Conservation (phyloP, 306 rosid genomes). For the Acacia crassicarpa region DNA sequence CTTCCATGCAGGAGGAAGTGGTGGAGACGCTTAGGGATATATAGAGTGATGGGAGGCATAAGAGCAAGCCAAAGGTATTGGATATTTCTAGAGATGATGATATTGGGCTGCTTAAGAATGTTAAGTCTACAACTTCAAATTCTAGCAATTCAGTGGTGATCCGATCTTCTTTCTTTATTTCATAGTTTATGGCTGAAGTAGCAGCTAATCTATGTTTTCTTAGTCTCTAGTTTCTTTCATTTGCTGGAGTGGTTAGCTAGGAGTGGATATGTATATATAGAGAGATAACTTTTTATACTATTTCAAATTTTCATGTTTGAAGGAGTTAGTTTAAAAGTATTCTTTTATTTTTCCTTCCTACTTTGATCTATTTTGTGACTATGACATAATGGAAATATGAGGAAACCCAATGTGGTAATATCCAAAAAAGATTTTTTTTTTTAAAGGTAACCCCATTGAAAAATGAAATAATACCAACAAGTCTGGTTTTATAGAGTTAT, state of each 20-base stretch:
- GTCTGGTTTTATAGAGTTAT: not conserved
- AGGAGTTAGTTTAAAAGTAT: not conserved
- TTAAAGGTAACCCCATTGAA: not conserved
- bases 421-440: not conserved
- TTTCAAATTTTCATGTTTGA: slow-evolving; percentile 14
- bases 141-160: slow-evolving; percentile 41
- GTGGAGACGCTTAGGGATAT: slow-evolving; percentile 47
- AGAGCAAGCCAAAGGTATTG: slow-evolving; percentile 49
- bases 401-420: not conserved
- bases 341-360: not conserved
- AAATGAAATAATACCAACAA: not conserved
- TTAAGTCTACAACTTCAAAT: slow-evolving; percentile 49
- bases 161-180: not conserved
- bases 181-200: not conserved
- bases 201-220: not conserved
- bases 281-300: slow-evolving; percentile 15
- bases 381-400: not conserved
- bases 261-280: slow-evolving; percentile 44
- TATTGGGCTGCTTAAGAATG: slow-evolving; percentile 47
- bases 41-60: slow-evolving; percentile 39
- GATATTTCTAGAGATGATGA: slow-evolving; percentile 46
- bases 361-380: not conserved
- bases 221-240: slow-evolving; percentile 3
- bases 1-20: slow-evolving; percentile 69
- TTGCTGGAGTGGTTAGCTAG: not conserved